Evolutionary conservation across 139 green algal species (phyloP).

Genomic region (Zygnema circumcarinatum): DNA sequence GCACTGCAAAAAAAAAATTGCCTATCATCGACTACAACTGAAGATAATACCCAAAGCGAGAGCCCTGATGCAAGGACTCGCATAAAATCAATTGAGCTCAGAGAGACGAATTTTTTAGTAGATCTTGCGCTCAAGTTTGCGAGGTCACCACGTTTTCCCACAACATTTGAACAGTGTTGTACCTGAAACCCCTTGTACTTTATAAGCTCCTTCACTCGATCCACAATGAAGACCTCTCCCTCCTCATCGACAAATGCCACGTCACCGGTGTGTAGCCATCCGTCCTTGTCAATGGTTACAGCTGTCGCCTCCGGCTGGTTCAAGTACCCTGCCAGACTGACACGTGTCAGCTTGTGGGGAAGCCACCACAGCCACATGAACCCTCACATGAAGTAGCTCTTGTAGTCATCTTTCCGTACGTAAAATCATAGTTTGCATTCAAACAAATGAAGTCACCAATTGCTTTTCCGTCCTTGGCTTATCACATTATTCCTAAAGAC

Average conservation of each 20-base stretch:
- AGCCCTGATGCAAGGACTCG: background rate
- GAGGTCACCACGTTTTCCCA: background rate
- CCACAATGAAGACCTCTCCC: slow-evolving; percentile 46
- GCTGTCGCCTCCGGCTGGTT: slow-evolving; percentile 58
- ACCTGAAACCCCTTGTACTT: slow-evolving; percentile 51
- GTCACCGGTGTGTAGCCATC: slow-evolving; percentile 67
- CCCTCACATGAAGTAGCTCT: background rate
- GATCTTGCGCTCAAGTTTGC: background rate
- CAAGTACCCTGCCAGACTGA: slow-evolving; percentile 51
- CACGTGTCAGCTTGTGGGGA: slow-evolving; percentile 1
- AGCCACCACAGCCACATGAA: too few species aligned
- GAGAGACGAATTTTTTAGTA: background rate
- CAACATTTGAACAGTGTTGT: background rate
- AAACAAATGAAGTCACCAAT: too few species aligned
- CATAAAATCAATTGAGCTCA: slow-evolving; percentile 9
- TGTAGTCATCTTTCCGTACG: background rate
- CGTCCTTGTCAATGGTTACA: slow-evolving; percentile 55
- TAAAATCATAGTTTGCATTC: background rate
- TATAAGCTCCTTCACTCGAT: slow-evolving; percentile 58
- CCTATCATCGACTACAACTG: background rate
- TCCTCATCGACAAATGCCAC: slow-evolving; percentile 29
- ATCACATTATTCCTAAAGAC: too few species aligned
- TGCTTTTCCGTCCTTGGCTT: too few species aligned
- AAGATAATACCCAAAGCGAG: background rate
- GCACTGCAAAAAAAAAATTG: background rate